Base-by-base conservation (phyloP, 2,329 filamentous ascomycete genomes). In the Curvularia hawaiiensis region DNA sequence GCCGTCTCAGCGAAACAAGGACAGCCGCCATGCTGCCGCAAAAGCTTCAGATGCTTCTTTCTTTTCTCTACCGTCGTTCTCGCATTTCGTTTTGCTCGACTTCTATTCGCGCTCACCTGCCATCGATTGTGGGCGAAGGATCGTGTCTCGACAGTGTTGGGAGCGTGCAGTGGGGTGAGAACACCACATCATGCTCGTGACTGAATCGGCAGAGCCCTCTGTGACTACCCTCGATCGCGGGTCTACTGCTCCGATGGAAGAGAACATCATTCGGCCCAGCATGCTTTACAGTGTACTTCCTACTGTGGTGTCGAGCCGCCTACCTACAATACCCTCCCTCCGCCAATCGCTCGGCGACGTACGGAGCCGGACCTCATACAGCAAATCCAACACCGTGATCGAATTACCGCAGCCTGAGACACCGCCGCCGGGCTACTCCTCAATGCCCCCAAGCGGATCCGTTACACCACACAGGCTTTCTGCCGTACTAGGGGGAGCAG, bases 241-340 rank as follows among this genome's bases (percentile, higher is more conserved):
- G 8, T 50, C 53, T 30, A 39, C 59, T 10, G 46, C 66, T 18
- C 58, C 65, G 16, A 26, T 26, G 7, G 51, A 56, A 33, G 55
- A 60, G 10, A 64, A 53, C 50, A 63, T 49, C 41, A 41, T 53
- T 31, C 57, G 56, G 44, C 58, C 79, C 45, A 83, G 82, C 22
- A 80, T 81, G 58, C 76, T 86, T 16, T 84, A 83, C 69, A 78
- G 80, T 6, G 79, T 86, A 56, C 79, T 87, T 8, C 84, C 85
- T 4, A 75, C 78, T 1, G 77, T 83, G 4, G 75, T 87, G 5
- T 81, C 83, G 65, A 81, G 78, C 35, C 78, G 81, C 56, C 75
- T 86, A 22, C 81, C 82, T 3, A 79, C 78, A 6, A 75, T 87
- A 9, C 79, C 80, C 30, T 84, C 82, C 5, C 73, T 87, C 43